A percentile compares a stretch with the other conserved stretches of the same genome.
phyloP scores from a whole-genome alignment of 1,139 yeast species.

The Sugiyamaella novakii region DNA sequence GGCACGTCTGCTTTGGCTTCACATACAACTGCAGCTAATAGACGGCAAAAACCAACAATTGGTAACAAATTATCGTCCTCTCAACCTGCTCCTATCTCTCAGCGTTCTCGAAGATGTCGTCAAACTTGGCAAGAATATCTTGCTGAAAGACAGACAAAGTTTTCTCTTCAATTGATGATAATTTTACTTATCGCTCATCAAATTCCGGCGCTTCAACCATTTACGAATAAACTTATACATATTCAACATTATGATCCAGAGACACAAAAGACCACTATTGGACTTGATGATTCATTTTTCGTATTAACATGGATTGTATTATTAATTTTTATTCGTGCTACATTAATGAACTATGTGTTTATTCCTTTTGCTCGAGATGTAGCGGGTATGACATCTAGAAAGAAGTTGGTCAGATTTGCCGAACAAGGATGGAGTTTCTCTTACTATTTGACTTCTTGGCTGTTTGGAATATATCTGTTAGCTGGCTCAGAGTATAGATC shows the following conservation, averaged over 20 bases:
- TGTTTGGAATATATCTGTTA: constrained; percentile 61
- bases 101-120: constrained; percentile 9
- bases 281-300: constrained; percentile 52
- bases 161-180: constrained; percentile 25
- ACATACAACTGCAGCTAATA: background rate
- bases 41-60: background rate
- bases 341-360: constrained; percentile 59
- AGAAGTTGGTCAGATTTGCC: constrained; percentile 67
- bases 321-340: constrained; percentile 61
- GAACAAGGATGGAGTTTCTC: constrained; percentile 83
- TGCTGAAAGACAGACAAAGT: constrained; percentile 27
- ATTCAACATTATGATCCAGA: constrained; percentile 33
- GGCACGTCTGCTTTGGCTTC: constrained; percentile 12
- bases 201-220: constrained; percentile 29
- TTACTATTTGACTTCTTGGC: constrained; percentile 62
- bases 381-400: constrained; percentile 51
- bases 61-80: constrained; percentile 3
- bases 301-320: constrained; percentile 58
- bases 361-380: constrained; percentile 57
- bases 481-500: constrained; percentile 60
- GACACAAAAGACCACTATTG: constrained; percentile 32
- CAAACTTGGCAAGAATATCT: constrained; percentile 30
- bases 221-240: constrained; percentile 32
- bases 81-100: constrained; percentile 2
- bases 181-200: constrained; percentile 28